Evolutionary conservation across 805 yeast genomes (phyloP).

Genomic region (Wickerhamomyces sydowiorum): DNA sequence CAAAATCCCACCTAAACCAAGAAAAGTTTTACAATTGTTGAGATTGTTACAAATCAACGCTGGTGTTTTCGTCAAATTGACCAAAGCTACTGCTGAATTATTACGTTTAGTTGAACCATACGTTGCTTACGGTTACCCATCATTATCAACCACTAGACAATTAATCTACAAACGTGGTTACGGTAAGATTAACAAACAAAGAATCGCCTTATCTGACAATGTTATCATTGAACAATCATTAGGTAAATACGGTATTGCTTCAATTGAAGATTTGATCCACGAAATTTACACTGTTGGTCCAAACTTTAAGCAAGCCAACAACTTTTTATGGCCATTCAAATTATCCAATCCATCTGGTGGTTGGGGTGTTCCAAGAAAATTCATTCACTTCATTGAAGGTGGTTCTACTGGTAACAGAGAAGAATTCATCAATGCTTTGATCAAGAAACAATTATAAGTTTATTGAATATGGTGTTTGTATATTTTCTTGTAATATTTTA

Average conservation of each 20-base stretch:
- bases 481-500: not conserved
- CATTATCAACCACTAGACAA: slow-evolving; percentile 84
- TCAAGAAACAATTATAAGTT: slow-evolving; percentile 41
- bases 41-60: slow-evolving; percentile 92
- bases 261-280: slow-evolving; percentile 92
- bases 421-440: slow-evolving; percentile 89
- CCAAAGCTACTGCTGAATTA: slow-evolving; percentile 93
- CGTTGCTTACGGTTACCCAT: slow-evolving; percentile 97
- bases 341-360: slow-evolving; percentile 96
- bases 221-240: slow-evolving; percentile 79
- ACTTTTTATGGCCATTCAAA: slow-evolving; percentile 98
- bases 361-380: slow-evolving; percentile 95
- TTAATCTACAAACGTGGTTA: slow-evolving; percentile 95
- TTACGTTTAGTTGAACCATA: slow-evolving; percentile 93
- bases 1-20: slow-evolving; percentile 99
- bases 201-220: slow-evolving; percentile 86
- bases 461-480: slow-evolving; percentile 1
- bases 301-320: slow-evolving; percentile 97
- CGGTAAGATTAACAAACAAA: slow-evolving; percentile 97
- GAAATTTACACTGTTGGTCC: slow-evolving; percentile 96
- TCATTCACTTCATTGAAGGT: slow-evolving; percentile 96
- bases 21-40: slow-evolving; percentile 93
- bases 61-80: slow-evolving; percentile 91
- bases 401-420: slow-evolving; percentile 99
- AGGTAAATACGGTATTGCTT: slow-evolving; percentile 90